A percentile compares a stretch with the other conserved stretches of the same genome.
Conservation (phyloP, 208 protist genomes). For the Naegleria fowleri region DNA sequence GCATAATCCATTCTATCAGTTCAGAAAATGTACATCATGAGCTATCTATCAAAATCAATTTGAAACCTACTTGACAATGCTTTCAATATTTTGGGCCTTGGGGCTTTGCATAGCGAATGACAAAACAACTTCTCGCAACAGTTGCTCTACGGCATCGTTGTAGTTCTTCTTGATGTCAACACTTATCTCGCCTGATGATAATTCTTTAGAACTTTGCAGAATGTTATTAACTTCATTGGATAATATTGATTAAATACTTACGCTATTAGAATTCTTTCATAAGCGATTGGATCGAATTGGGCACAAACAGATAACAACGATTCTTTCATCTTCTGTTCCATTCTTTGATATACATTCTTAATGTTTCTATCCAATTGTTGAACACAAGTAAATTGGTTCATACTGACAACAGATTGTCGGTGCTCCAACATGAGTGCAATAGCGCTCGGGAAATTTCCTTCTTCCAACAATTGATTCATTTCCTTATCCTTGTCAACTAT, state of each 20-base stretch:
- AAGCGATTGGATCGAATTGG: neutral
- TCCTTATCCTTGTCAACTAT: neutral
- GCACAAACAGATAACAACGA: neutral
- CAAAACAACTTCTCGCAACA: neutral
- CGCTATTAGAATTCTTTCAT: constrained; percentile 22
- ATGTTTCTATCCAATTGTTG: constrained; percentile 19
- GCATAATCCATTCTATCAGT: neutral
- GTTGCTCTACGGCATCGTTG: neutral
- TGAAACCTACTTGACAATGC: neutral
- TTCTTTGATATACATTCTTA: neutral
- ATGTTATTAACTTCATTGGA: neutral
- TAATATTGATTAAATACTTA: neutral
- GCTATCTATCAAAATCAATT: neutral
- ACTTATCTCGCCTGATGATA: neutral
- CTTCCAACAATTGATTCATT: constrained; percentile 7
- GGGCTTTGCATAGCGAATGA: constrained; percentile 3
- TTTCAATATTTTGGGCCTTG: neutral
- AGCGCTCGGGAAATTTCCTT: constrained; percentile 11
- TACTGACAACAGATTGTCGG: neutral
- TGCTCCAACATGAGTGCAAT: constrained; percentile 8
- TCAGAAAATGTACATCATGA: neutral
- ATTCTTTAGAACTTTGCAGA: neutral
- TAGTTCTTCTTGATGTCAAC: neutral
- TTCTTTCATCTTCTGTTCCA: neutral
- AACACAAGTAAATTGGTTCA: neutral